Evolutionary conservation across 805 yeast species (phyloP).

Genomic region (Kurtzmaniella fragi): DNA sequence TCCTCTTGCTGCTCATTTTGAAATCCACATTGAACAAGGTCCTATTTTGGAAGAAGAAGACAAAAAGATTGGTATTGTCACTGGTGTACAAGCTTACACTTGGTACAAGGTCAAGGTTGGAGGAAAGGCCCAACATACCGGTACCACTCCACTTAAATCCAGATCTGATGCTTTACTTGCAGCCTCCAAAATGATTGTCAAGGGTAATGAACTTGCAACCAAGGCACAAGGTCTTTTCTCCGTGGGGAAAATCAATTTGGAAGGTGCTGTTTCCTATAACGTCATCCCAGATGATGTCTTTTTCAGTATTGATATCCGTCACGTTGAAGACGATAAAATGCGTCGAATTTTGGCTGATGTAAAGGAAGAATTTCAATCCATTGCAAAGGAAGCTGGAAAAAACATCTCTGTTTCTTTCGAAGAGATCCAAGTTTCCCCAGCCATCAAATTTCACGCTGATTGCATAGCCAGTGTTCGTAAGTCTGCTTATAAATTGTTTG

Average conservation of each 20-base stretch:
- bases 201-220: conserved; percentile 51
- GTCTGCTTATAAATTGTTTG: conserved; percentile 47
- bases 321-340: conserved; percentile 42
- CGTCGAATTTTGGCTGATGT: conserved; percentile 32
- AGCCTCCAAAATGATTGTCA: conserved; percentile 51
- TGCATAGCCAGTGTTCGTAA: conserved; percentile 48
- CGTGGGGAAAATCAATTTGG: conserved; percentile 52
- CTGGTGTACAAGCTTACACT: conserved; percentile 60
- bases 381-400: conserved; percentile 26
- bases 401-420: conserved; percentile 37
- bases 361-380: conserved; percentile 28
- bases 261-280: conserved; percentile 55
- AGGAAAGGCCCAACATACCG: conserved; percentile 70
- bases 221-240: conserved; percentile 50
- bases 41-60: conserved; percentile 57
- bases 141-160: conserved; percentile 61
- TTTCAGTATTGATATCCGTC: conserved; percentile 60
- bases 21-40: conserved; percentile 74
- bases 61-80: conserved; percentile 59
- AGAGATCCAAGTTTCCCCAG: conserved; percentile 46
- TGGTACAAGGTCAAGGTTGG: conserved; percentile 56
- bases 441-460: conserved; percentile 50
- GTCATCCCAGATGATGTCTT: conserved; percentile 60
- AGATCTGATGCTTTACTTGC: conserved; percentile 60
- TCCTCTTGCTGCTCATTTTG: conserved; percentile 66